These are phyloP conservation scores for Amanita thiersii DNA, from an alignment of 768 basidiomycete species.

Conservation along the genomic window DNA sequence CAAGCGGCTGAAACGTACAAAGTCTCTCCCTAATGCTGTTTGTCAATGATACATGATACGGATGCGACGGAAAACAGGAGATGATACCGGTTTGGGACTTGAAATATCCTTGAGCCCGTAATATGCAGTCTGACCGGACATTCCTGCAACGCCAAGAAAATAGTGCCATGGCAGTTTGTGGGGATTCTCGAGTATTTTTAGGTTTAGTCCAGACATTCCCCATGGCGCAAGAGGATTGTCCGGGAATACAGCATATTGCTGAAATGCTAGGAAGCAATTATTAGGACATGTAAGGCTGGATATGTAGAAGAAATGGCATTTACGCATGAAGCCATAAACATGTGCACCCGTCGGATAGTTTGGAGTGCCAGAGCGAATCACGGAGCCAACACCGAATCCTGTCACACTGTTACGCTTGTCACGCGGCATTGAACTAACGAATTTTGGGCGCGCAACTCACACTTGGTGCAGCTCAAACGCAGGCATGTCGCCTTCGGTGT, in stretches of 20 bases:
- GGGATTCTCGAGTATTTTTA: conserved; percentile 23
- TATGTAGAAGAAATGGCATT: conserved; percentile 5
- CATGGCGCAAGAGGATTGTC: no score
- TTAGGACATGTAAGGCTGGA: neutral
- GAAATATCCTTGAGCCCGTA: conserved; percentile 33
- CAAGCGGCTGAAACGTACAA: conserved; percentile 14
- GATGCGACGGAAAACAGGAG: neutral
- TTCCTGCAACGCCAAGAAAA: conserved; percentile 39
- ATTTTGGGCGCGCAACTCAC: conserved; percentile 16
- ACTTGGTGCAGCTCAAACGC: conserved; percentile 26
- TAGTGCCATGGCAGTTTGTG: conserved; percentile 32
- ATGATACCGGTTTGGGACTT: conserved; percentile 25
- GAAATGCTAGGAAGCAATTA: conserved; percentile 21
- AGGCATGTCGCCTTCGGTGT: conserved; percentile 19
- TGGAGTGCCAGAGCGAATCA: conserved; percentile 31
- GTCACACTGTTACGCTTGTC: conserved; percentile 13
- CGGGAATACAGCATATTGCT: conserved; percentile 28
- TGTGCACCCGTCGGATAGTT: conserved; percentile 29
- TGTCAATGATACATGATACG: neutral
- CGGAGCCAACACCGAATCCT: conserved; percentile 32
- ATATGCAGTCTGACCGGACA: conserved; percentile 41
- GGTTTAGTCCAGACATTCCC: no score
- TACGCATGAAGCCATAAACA: conserved; percentile 26
- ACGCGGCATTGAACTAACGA: neutral
- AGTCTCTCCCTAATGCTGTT: conserved; percentile 29